Percentiles rank a stretch among this genome's conserved stretches.
phyloP scores from a whole-genome alignment of 78 protist species.

The Paratrimastix pyriformis region DNA sequence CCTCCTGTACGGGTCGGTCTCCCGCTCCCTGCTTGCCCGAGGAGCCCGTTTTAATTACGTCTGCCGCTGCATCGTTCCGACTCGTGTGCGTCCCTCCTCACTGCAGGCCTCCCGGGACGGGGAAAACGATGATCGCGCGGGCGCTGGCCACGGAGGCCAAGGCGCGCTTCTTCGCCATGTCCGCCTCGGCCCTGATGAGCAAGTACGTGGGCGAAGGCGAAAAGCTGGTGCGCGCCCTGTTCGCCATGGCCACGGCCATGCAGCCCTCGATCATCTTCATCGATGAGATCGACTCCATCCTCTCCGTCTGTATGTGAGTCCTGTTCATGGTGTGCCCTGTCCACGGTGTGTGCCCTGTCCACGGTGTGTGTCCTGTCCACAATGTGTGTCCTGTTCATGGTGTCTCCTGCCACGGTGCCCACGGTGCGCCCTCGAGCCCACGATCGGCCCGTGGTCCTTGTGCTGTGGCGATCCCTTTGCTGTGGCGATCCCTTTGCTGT shows the following conservation, averaged over 20 bases:
- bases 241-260: constrained; percentile 3
- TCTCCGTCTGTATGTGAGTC: constrained; percentile 2
- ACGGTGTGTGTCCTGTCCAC: neutral
- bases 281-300: constrained; percentile 37
- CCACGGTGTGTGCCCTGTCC: neutral
- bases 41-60: neutral
- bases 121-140: constrained; percentile 25
- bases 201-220: constrained; percentile 36
- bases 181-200: constrained; percentile 11
- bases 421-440: no score
- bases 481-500: neutral
- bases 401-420: neutral
- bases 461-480: neutral
- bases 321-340: neutral
- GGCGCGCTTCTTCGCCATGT: constrained; percentile 16
- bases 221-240: constrained; percentile 12
- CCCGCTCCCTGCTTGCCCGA: neutral
- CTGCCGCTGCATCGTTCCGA: neutral
- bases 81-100: neutral
- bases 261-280: constrained; percentile 27
- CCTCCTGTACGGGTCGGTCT: constrained; percentile 24
- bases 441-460: neutral
- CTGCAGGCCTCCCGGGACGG: constrained; percentile 34
- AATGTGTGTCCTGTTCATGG: neutral
- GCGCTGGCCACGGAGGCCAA: constrained; percentile 19